A percentile compares a stretch with the other conserved stretches of the same genome.
Evolutionary conservation across 2,329 filamentous ascomycete species (phyloP).

Genomic region (Aspergillus jensenii): DNA sequence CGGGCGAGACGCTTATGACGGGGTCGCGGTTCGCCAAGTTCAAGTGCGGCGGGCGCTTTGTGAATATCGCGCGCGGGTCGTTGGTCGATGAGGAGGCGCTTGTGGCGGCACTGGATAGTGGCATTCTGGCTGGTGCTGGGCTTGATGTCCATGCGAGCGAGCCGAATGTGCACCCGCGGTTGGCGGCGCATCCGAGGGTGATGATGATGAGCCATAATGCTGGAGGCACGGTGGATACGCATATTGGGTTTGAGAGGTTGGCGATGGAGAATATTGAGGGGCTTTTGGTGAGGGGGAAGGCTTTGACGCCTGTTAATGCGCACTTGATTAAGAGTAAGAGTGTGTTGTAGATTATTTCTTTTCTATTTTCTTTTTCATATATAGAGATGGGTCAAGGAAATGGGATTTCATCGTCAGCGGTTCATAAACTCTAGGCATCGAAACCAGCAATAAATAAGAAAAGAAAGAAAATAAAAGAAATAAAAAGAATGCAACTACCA

Average conservation of each 20-base stretch:
- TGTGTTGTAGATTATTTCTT: constrained; percentile 9
- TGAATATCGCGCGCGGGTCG: constrained; percentile 55
- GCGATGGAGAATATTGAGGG: constrained; percentile 49
- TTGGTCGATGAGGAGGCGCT: constrained; percentile 52
- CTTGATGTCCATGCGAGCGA: constrained; percentile 58
- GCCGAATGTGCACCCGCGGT: constrained; percentile 48
- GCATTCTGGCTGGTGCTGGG: constrained; percentile 49
- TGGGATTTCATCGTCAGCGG: too few species aligned
- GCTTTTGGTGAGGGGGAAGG: constrained; percentile 35
- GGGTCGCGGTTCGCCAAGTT: constrained; percentile 44
- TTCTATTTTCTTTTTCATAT: too few species aligned
- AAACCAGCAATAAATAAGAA: not conserved
- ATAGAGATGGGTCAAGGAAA: too few species aligned
- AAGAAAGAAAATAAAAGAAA: not conserved
- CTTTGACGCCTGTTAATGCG: constrained; percentile 59
- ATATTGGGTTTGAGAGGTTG: constrained; percentile 49
- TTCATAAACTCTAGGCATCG: too few species aligned
- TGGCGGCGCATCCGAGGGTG: constrained; percentile 44
- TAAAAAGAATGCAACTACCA: constrained; percentile 27
- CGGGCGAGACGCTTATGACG: constrained; percentile 44
- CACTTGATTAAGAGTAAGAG: constrained; percentile 46
- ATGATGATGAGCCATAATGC: constrained; percentile 51
- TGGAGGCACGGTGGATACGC: constrained; percentile 50
- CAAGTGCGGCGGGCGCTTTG: constrained; percentile 49
- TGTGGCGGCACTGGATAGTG: constrained; percentile 47